Base-by-base conservation (phyloP, 192 early-diverging fungal genomes). In the Piromyces sp. region DNA sequence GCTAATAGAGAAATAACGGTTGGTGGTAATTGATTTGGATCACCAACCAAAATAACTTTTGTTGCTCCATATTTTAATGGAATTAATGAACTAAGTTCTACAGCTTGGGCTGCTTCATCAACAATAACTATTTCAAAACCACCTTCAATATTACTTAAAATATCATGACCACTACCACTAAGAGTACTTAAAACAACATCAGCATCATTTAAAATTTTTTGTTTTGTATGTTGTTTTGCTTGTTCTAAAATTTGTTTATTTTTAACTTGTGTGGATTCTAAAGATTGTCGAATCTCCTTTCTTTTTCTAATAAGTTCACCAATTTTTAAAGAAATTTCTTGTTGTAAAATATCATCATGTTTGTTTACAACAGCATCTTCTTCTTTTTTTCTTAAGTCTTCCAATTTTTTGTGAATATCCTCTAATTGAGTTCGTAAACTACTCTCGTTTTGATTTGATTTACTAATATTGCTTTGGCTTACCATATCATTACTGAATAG, bases 81-180 rank as follows among this genome's bases (percentile, higher is more conserved):
- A 84, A 99, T 98, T 83, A 98, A 80, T 12, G 92, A 92, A 29
- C 91, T 90, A 17, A 96, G 87, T 85, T 99, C 97, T 30, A 96
- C 92, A 5, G 94, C 92, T 83, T 99, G 97, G 30, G 95, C 95
- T 0, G 97, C 97, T 85, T 99, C 97, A 84, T 99, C 97, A 81
- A 99, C 94, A 82, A 99, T 96, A 16, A 97, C 94, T 0, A 92
- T 91, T 29, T 92, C 91, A 87, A 12, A 85, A 87, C n/a, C 87
- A 38, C 94, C 88, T 17, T 86, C 82, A 16, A 94, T 83, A 40
- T 88, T 87, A 0, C 90, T 87, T 58, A 98, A 83, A 80, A 92
- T 87, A 33, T 97, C 96, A 79, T 97, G 94, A 0, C 96, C 97
- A 80, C 94, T 93, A 28, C 93, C 94, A 81, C 90, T 92, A 17